These are phyloP conservation scores for Cordyceps cateniannulata DNA, from an alignment of 2,329 filamentous ascomycete species.

Conservation along the genomic window DNA sequence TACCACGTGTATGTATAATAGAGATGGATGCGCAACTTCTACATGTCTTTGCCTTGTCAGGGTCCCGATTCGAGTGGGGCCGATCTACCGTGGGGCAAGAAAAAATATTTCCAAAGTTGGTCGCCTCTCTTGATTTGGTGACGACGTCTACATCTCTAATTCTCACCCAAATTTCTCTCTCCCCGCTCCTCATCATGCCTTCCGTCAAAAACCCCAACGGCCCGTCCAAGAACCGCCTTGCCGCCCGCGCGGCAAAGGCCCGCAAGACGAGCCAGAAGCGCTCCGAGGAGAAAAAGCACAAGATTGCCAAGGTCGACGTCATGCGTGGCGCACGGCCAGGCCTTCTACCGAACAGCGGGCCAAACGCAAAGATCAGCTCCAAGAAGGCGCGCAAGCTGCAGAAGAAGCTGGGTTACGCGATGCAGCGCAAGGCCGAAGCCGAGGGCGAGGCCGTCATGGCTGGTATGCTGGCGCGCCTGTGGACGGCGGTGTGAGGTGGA, in stretches of 20 bases:
- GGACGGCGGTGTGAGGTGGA: not conserved
- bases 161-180: not conserved
- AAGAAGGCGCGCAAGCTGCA: conserved; percentile 53
- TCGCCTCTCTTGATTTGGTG: not conserved
- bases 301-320: conserved; percentile 36
- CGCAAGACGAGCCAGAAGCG: conserved; percentile 39
- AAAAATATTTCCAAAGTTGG: not conserved
- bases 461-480: conserved; percentile 24
- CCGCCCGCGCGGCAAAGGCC: conserved; percentile 37
- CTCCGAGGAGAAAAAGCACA: conserved; percentile 30
- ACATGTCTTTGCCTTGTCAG: not conserved
- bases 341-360: conserved; percentile 49
- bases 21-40: not conserved
- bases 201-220: conserved; percentile 55
- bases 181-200: conserved; percentile 33
- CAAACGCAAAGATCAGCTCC: conserved; percentile 41
- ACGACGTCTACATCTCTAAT: not conserved
- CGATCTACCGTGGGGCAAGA: conserved; percentile 7
- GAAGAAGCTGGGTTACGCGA: conserved; percentile 44
- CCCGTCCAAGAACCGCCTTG: conserved; percentile 46
- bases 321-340: conserved; percentile 46
- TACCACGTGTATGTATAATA: too few species aligned
- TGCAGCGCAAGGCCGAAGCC: conserved; percentile 45
- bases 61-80: conserved; percentile 3
- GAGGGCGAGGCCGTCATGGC: conserved; percentile 45